phyloP scores from a whole-genome alignment of 257 asterid species.

The Rhazya stricta region DNA sequence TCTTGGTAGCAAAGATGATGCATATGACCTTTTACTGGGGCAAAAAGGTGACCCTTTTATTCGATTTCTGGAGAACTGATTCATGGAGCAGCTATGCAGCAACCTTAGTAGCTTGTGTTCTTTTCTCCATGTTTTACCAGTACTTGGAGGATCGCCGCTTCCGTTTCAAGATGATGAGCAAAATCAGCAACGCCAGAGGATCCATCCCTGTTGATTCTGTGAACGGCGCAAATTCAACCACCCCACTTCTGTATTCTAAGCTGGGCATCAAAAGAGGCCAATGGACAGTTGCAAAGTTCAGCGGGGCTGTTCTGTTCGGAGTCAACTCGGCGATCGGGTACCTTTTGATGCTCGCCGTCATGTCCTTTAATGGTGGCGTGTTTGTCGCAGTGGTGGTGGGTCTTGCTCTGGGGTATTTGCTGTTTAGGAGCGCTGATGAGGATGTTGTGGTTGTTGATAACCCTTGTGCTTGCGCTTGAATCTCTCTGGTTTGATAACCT shows the following conservation, averaged over 20 bases:
- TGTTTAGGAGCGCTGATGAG: slow-evolving; percentile 60
- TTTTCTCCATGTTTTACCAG: slow-evolving; percentile 69
- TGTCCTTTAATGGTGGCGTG: slow-evolving; percentile 89
- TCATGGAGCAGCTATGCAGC: slow-evolving; percentile 59
- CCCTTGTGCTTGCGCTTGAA: slow-evolving; percentile 80
- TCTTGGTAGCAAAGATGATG: slow-evolving; percentile 55
- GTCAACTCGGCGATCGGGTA: slow-evolving; percentile 79
- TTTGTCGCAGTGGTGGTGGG: slow-evolving; percentile 65
- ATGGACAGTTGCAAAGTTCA: slow-evolving; percentile 29
- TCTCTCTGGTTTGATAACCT: background rate
- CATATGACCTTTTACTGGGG: slow-evolving; percentile 99
- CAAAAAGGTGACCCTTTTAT: slow-evolving; percentile 57
- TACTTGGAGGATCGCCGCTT: slow-evolving; percentile 81
- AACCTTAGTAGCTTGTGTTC: slow-evolving; percentile 59
- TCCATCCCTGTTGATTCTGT: background rate
- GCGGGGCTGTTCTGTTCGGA: slow-evolving; percentile 55
- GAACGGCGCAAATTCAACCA: background rate
- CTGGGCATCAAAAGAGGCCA: slow-evolving; percentile 17
- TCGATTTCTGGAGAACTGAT: slow-evolving; percentile 85
- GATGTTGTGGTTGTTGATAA: slow-evolving; percentile 42
- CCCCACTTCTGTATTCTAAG: slow-evolving; percentile 45
- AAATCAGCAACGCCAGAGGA: slow-evolving; percentile 15
- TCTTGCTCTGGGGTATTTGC: slow-evolving; percentile 55
- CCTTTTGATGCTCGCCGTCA: slow-evolving; percentile 72
- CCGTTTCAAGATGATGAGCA: slow-evolving; percentile 35